These are phyloP conservation scores for Plasmopara viticola DNA, from an alignment of 352 stramenopile genomes.

Conservation along the genomic window DNA sequence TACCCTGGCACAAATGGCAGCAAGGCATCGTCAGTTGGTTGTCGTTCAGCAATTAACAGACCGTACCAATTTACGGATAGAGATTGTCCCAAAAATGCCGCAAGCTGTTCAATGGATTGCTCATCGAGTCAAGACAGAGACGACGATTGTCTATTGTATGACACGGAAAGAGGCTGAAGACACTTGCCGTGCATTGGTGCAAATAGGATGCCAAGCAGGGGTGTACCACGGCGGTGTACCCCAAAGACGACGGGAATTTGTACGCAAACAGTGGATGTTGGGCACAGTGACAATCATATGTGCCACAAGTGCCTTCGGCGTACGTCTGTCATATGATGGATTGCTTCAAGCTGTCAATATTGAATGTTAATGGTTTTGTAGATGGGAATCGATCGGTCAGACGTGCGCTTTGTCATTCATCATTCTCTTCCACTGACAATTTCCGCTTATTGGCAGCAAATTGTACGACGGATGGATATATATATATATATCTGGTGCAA, in stretches of 20 bases:
- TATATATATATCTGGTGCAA: not conserved
- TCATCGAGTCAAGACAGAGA: conserved; percentile 17
- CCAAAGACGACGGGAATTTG: conserved; percentile 51
- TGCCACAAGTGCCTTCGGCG: conserved; percentile 71
- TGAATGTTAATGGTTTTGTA: conserved; percentile 14
- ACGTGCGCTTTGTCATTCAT: conserved; percentile 75
- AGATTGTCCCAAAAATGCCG: conserved; percentile 45
- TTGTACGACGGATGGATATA: conserved; percentile 30
- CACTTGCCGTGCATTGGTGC: conserved; percentile 45
- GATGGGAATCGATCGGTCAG: conserved; percentile 75
- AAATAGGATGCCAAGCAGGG: conserved; percentile 41
- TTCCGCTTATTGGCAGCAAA: conserved; percentile 69
- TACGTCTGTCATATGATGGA: conserved; percentile 11
- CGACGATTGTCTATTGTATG: conserved; percentile 72
- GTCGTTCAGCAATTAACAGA: conserved; percentile 63
- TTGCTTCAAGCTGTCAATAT: not conserved
- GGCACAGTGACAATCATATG: conserved; percentile 67
- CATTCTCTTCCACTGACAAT: conserved; percentile 62
- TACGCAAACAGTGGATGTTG: conserved; percentile 76
- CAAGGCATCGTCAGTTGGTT: conserved; percentile 29
- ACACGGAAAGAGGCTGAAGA: conserved; percentile 65
- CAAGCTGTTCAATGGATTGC: conserved; percentile 27
- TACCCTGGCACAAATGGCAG: not conserved
- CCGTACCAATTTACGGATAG: conserved; percentile 51
- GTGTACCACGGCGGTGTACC: conserved; percentile 69